Evolutionary conservation across 176 grass and related monocot species (phyloP).

Genomic region (Carex cristatella): DNA sequence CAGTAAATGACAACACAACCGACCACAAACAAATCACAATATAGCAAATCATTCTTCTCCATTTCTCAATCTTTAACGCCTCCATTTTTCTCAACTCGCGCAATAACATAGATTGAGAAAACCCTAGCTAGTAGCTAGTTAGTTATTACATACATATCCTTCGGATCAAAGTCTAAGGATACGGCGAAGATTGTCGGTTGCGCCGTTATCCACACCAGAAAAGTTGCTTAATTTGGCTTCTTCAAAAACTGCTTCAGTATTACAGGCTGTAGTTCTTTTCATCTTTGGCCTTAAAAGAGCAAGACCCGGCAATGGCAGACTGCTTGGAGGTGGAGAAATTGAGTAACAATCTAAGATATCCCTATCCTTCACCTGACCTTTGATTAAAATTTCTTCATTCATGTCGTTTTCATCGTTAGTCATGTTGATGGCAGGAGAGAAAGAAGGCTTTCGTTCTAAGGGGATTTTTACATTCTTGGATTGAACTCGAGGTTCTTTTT

Average conservation of each 20-base stretch:
- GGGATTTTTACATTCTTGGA: constrained; percentile 3
- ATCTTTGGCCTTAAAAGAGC: constrained; percentile 16
- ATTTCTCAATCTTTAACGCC: background rate
- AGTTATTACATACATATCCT: background rate
- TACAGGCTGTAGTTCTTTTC: background rate
- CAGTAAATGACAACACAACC: constrained; percentile 13
- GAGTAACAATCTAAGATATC: constrained; percentile 14
- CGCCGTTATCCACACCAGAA: constrained; percentile 11
- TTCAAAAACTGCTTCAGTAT: constrained; percentile 8
- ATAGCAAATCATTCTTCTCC: constrained; percentile 7
- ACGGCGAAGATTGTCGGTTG: constrained; percentile 15
- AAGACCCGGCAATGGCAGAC: constrained; percentile 20
- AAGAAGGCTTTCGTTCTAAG: background rate
- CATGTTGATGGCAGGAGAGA: background rate
- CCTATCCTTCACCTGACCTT: background rate
- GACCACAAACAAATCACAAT: constrained; percentile 16
- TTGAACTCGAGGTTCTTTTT: constrained; percentile 9
- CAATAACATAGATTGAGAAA: constrained; percentile 6
- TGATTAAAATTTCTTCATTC: background rate
- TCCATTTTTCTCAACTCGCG: background rate
- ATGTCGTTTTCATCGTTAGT: background rate
- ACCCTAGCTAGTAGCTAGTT: background rate
- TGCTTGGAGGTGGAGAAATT: constrained; percentile 14
- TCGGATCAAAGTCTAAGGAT: background rate
- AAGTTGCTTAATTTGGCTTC: constrained; percentile 10